phyloP scores from a whole-genome alignment of 2,329 filamentous ascomycete genomes.

The Stemphylium vesicarium region DNA sequence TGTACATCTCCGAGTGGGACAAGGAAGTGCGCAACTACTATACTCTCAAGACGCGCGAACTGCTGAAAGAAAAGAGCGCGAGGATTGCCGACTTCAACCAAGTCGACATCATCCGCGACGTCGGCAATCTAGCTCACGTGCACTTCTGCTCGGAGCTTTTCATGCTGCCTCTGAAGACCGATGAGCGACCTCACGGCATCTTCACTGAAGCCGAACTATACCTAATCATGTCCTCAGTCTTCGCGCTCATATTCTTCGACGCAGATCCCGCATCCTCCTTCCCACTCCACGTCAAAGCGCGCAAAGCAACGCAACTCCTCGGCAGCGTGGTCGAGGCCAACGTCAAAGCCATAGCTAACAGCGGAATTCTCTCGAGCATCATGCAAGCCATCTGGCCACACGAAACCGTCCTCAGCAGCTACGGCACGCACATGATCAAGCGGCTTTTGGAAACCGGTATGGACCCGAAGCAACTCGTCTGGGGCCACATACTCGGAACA shows the following conservation, averaged over 20 bases:
- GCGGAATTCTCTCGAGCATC: conserved; percentile 50
- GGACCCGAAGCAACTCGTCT: conserved; percentile 59
- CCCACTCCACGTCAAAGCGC: conserved; percentile 57
- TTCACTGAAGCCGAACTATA: conserved; percentile 63
- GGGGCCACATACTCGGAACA: conserved; percentile 64
- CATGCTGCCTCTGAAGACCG: conserved; percentile 62
- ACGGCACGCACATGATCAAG: conserved; percentile 63
- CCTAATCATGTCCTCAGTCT: conserved; percentile 59
- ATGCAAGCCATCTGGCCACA: conserved; percentile 51
- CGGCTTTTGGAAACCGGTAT: conserved; percentile 57
- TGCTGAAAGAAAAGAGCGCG: conserved; percentile 71
- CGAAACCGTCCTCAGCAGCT: conserved; percentile 55
- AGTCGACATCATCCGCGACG: conserved; percentile 71
- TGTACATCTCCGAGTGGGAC: conserved; percentile 68
- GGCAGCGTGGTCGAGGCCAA: conserved; percentile 59
- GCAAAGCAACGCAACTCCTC: conserved; percentile 56
- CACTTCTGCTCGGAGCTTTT: conserved; percentile 63
- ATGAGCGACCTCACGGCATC: conserved; percentile 57
- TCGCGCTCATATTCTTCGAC: conserved; percentile 63
- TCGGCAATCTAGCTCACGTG: conserved; percentile 61
- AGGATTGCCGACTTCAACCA: conserved; percentile 67
- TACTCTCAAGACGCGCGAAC: conserved; percentile 63
- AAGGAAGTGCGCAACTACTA: conserved; percentile 73
- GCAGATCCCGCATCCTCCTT: conserved; percentile 61
- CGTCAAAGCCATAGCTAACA: conserved; percentile 53